These are phyloP conservation scores for Fusarium sp. DNA, from an alignment of 2,329 filamentous ascomycete species.

Conservation along the genomic window DNA sequence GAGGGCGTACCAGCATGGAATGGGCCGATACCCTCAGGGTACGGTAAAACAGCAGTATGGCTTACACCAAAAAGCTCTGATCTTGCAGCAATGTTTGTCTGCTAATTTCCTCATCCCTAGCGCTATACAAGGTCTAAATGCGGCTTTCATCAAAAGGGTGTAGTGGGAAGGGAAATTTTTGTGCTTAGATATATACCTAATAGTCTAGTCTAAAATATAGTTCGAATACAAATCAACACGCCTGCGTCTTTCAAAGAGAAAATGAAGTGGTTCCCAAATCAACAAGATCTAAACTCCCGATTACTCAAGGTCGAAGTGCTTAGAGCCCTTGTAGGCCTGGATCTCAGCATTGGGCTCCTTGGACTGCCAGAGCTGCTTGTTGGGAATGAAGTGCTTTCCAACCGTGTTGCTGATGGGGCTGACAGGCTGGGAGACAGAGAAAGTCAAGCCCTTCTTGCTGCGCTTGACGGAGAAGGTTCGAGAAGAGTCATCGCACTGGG, in stretches of 20 bases:
- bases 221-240: background rate
- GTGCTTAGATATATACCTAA: background rate
- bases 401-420: conserved; percentile 38
- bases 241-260: background rate
- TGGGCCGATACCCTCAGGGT: accelerated
- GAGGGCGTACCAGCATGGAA: background rate
- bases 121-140: too few species aligned
- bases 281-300: background rate
- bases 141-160: too few species aligned
- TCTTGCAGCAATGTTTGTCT: too few species aligned
- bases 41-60: background rate
- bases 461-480: conserved; percentile 43
- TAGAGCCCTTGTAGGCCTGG: conserved; percentile 44
- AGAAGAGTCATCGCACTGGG: conserved; percentile 42
- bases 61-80: background rate
- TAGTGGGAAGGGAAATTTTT: background rate
- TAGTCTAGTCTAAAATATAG: background rate
- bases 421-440: conserved; percentile 43
- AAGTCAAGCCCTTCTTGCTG: conserved; percentile 35
- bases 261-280: too few species aligned
- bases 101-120: too few species aligned
- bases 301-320: conserved; percentile 4
- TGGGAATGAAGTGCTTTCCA: conserved; percentile 42
- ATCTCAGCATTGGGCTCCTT: conserved; percentile 35
- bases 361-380: conserved; percentile 3